These are phyloP conservation scores for Leishmania turanica DNA, from an alignment of 208 protist species.

Conservation along the genomic window DNA sequence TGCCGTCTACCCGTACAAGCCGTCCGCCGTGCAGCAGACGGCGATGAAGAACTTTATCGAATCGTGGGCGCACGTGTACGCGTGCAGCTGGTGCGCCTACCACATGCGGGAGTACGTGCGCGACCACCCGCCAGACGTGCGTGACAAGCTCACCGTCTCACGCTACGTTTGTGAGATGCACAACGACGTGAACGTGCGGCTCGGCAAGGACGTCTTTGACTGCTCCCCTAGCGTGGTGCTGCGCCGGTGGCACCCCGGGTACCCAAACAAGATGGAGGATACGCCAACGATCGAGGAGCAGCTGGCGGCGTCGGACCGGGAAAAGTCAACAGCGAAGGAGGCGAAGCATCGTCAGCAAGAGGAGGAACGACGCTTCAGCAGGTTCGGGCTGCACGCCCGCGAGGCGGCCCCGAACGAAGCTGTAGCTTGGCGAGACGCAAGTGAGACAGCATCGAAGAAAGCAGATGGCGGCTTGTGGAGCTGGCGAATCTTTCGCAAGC, in stretches of 20 bases:
- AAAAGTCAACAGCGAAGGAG: constrained; percentile 19
- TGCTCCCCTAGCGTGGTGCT: constrained; percentile 80
- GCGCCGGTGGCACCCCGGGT: constrained; percentile 85
- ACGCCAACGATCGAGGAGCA: constrained; percentile 66
- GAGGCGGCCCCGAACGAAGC: constrained; percentile 8
- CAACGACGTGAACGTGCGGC: constrained; percentile 84
- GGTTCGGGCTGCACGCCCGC: constrained; percentile 13
- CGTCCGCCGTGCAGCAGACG: constrained; percentile 57
- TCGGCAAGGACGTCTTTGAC: constrained; percentile 75
- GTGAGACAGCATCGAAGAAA: background rate
- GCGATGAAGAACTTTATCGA: constrained; percentile 82
- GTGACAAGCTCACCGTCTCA: constrained; percentile 64
- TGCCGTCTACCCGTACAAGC: constrained; percentile 83
- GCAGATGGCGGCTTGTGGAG: background rate
- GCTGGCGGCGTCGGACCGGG: constrained; percentile 31
- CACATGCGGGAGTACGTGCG: constrained; percentile 85
- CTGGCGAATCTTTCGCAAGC: constrained; percentile 30
- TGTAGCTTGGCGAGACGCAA: constrained; percentile 14
- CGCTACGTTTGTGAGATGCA: constrained; percentile 90
- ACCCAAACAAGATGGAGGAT: constrained; percentile 85
- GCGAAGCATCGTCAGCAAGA: constrained; percentile 20
- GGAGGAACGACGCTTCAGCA: constrained; percentile 15
- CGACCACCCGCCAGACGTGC: constrained; percentile 69
- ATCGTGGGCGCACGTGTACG: constrained; percentile 81
- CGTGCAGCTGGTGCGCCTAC: constrained; percentile 85